phyloP scores from a whole-genome alignment of 2,329 filamentous ascomycete species.

The Simplicillium aogashimaense region DNA sequence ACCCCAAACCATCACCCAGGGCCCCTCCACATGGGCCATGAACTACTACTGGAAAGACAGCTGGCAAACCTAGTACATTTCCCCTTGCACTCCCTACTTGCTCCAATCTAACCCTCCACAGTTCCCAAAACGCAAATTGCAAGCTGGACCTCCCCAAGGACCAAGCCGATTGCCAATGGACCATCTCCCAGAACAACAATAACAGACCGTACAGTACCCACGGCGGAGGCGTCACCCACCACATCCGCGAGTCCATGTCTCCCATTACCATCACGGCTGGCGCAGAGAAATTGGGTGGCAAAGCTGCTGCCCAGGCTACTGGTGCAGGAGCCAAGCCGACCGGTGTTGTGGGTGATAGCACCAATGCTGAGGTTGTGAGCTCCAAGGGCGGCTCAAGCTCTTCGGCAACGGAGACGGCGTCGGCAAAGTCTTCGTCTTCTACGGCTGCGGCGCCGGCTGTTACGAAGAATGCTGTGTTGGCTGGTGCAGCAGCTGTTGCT shows the following conservation, averaged over 20 bases:
- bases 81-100: no score
- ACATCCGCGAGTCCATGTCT: slow-evolving; percentile 11
- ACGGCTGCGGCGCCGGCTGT: slow-evolving; percentile 20
- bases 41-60: slow-evolving; percentile 1
- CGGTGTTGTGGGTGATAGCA: slow-evolving; percentile 5
- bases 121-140: slow-evolving; percentile 9
- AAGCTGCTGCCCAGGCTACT: slow-evolving; percentile 4
- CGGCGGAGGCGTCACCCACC: slow-evolving; percentile 6
- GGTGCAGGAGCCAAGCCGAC: slow-evolving; percentile 7
- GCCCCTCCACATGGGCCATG: slow-evolving; percentile 14
- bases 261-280: slow-evolving; percentile 28
- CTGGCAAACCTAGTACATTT: no score
- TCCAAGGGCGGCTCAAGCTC: no score
- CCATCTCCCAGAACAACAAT: slow-evolving; percentile 1
- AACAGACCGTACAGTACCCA: slow-evolving; percentile 1
- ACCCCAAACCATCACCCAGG: slow-evolving; percentile 15
- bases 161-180: slow-evolving; percentile 12
- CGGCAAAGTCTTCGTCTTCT: slow-evolving; percentile 5
- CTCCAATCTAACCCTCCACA: slow-evolving; percentile 1
- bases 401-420: slow-evolving; percentile 1
- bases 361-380: neutral
- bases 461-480: slow-evolving; percentile 23
- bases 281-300: slow-evolving; percentile 20
- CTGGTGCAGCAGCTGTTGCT: slow-evolving; percentile 22
- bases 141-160: slow-evolving; percentile 14